Base-by-base conservation (phyloP, 768 basidiomycete species). In the Lactarius hengduanensis region DNA sequence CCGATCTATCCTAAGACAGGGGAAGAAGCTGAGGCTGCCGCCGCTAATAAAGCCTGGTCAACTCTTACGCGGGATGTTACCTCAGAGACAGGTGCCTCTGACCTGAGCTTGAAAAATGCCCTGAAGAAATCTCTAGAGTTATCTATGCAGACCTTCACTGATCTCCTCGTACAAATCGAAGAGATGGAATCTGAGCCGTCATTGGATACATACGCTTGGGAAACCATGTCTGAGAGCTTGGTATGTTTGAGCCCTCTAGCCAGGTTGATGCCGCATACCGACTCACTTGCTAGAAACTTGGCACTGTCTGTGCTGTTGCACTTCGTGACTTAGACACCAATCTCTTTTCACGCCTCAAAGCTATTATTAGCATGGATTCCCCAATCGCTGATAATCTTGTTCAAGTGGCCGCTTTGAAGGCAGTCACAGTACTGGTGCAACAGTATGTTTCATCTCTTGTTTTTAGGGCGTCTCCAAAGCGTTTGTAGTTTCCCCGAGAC, bases 171-270 rank as follows among this genome's bases (percentile, higher is more conserved):
- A 6, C 92, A 94, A 74, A 88, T 94, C 59, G 86, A 92, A 73
- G 90, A 89, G 67, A 87, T 94, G 86, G 91, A 93, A 16, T 78
- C 80, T 4, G 89, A 92, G 66, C 92, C 91, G 15, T 83, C 89
- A 0, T 72, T 88, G 40, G 93, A 95, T 74, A 91, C 90, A n/a
- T 95, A 94, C 76, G 87, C 91, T 60, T 94, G 89, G 88, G 93
- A 95, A 73, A 94, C 93, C 0, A 88, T 95, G 87, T 91, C 93
- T 11, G 93, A 95, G 74, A 90, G 90, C 70, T 76, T 95, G 82
- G 93, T 92, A 71, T 57, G 85, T 76, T 47, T 54, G 28, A 20
- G 11, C 9, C 45, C 18, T 26, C 26, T 57, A 61, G 58, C 41
- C 15, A n/a, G 28, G 18, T 55, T 2, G 36, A 57, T 9, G 18